Evolutionary conservation across 192 early-diverging fungal species (phyloP).

Genomic region (Backusella liffmaniae): DNA sequence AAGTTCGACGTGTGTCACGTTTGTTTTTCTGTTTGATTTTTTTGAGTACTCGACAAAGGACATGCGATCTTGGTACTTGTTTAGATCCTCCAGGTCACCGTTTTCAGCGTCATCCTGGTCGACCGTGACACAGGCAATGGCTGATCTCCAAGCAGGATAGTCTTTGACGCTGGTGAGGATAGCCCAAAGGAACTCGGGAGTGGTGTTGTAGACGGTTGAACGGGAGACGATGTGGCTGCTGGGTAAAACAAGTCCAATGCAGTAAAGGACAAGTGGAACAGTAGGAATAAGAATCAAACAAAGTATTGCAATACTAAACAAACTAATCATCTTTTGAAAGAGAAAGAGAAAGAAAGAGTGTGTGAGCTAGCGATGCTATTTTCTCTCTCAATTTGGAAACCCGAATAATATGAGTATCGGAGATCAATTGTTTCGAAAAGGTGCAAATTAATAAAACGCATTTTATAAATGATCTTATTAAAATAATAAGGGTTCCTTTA

Average conservation of each 20-base stretch:
- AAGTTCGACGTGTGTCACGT: constrained; percentile 21
- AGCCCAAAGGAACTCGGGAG: constrained; percentile 16
- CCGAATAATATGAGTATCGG: neutral
- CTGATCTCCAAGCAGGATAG: constrained; percentile 23
- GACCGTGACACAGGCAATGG: constrained; percentile 10
- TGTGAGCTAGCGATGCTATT: neutral
- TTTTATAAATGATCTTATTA: neutral
- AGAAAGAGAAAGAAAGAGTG: neutral
- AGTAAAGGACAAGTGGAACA: constrained; percentile 26
- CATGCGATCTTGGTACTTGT: constrained; percentile 4
- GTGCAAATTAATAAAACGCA: neutral
- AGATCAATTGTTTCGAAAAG: neutral
- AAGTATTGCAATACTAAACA: neutral
- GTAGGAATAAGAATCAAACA: constrained; percentile 21
- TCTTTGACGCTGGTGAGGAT: constrained; percentile 27
- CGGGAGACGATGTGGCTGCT: constrained; percentile 23
- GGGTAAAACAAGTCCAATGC: constrained; percentile 26
- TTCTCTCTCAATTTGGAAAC: neutral
- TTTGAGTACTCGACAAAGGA: constrained; percentile 23
- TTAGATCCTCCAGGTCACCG: neutral
- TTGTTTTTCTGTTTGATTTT: constrained; percentile 21
- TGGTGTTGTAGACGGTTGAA: constrained; percentile 15
- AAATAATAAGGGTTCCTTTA: neutral
- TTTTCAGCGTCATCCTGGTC: neutral
- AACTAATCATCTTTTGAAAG: constrained; percentile 1